phyloP scores from a whole-genome alignment of 208 protist genomes.

The Acanthamoeba sp. region DNA sequence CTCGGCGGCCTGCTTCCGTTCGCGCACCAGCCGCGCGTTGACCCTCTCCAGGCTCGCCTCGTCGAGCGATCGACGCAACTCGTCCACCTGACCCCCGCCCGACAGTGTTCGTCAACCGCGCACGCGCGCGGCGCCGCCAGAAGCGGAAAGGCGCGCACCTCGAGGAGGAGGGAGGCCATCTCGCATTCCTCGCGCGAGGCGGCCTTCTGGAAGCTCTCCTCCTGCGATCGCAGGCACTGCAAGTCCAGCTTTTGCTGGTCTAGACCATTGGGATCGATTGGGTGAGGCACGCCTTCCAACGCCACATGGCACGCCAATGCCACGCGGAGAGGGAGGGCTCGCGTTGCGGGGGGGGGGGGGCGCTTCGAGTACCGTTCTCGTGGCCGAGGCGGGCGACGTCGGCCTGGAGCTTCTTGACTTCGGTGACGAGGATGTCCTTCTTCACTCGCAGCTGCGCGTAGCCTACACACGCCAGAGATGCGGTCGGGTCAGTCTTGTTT shows the following conservation, averaged over 20 bases:
- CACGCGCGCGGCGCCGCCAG: no score
- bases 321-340: no score
- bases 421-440: conserved; percentile 13
- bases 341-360: no score
- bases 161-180: neutral
- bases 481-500: no score
- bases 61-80: conserved; percentile 7
- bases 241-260: conserved; percentile 30
- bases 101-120: neutral
- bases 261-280: no score
- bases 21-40: neutral
- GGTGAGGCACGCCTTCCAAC: no score
- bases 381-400: neutral
- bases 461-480: neutral
- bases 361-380: neutral
- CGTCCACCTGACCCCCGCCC: neutral
- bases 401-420: conserved; percentile 34
- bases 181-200: conserved; percentile 29
- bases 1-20: neutral
- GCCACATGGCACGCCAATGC: no score
- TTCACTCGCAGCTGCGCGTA: conserved; percentile 15
- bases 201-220: conserved; percentile 32
- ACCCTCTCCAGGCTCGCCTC: conserved; percentile 1
- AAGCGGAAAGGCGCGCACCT: neutral
- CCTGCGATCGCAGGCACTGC: conserved; percentile 14